Evolutionary conservation across 2,329 filamentous ascomycete genomes (phyloP), one percentile per base, ranked within the genome.

Genomic region (Beauveria sp.): DNA sequence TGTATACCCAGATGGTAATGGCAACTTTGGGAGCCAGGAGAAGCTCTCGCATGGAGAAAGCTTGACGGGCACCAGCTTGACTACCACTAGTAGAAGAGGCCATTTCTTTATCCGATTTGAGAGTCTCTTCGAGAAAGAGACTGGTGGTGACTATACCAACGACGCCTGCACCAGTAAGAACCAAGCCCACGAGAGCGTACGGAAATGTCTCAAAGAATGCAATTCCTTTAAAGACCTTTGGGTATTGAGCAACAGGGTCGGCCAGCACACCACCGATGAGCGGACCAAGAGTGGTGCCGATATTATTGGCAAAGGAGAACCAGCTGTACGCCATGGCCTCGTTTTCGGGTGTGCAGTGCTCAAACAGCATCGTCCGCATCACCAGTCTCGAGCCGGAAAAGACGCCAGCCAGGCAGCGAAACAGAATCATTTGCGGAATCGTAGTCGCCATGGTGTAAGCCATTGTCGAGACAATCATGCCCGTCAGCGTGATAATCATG

Each of bases 351-450:
- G 86, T 90, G 70, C 84, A 88, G 66, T 86, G 84, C 72, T 94
- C 90, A 22, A 84, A 82, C 26, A 93, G 79, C 87, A 93, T 92
- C 5, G 89, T 86, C 24, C 90, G 80, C 59, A 93, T 84, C 5
- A 89, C 88, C 58, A 93, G 83, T 50, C 90, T 79, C 6, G 85
- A 89, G 0, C 89, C 90, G 0, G 86, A 85, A 70, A 93, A 92
- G 5, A 90, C 72, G 1, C 90, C 90, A 0, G 87, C 87, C n/a
- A 88, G 66, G 65, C 87, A 90, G 30, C 90, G 81, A 64, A 87
- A 87, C 14, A 89, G 46, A 6, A 92, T 78, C 88, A 93, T 92
- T 73, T 92, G 85, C 79, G 80, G 80, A n/a, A 93, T 77, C 0
- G 78, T 80, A 55, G 73, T 79, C 22, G 87, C 84, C 64, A 91